Evolutionary conservation across 2,329 filamentous ascomycete genomes (phyloP), one percentile per base, ranked within the genome.

Genomic region (Macrophomina tecta): DNA sequence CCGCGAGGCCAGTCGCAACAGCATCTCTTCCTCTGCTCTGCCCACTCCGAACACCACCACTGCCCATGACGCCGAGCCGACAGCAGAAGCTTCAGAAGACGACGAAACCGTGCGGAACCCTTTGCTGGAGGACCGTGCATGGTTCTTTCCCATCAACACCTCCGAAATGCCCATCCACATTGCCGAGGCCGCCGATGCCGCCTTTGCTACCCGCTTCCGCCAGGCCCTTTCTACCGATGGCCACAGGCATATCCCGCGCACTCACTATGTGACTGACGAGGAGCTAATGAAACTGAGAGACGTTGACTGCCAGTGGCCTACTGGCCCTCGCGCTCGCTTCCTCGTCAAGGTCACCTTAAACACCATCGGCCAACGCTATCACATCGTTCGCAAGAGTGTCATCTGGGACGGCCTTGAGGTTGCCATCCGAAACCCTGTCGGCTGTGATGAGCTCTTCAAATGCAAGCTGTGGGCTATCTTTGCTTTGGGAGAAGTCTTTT

Each of bases 401-500:
- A 76, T 82, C 4, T 67, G 79, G 0, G 76, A 77, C 2, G 73
- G 73, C 0, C 68, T 84, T 0, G 78, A 82, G 49, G 75, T 77
- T 18, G 73, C 76, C 0, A 76, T 81, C n/a, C 71, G 75, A 58
- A 76, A 79, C 45, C 73, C 75, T 2, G 69, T 72, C 6, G 76
- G 75, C 11, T 74, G 73, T 5, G 76, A 78, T 46, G 73, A 75
- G 0, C 68, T 82, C 0, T 67, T 76, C 0, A 76, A 74, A 12
- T 80, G 80, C 68, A 82, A 82, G 53, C 66, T 84, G 0, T 82
- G 80, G 74, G 80, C 79, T 0, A 52, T 84, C 3, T 82, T 84
- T 68, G 82, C 82, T 0, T 75, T 84, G 5, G 82, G 82, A 0
- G 81, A 83, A 67, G 77, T 81, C 38, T 83, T 82, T 36, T 82